Percentiles rank a stretch among this genome's conserved stretches.
Evolutionary conservation across 176 grass and related monocot genomes (phyloP).

Genomic region (Oryza coarctata): DNA sequence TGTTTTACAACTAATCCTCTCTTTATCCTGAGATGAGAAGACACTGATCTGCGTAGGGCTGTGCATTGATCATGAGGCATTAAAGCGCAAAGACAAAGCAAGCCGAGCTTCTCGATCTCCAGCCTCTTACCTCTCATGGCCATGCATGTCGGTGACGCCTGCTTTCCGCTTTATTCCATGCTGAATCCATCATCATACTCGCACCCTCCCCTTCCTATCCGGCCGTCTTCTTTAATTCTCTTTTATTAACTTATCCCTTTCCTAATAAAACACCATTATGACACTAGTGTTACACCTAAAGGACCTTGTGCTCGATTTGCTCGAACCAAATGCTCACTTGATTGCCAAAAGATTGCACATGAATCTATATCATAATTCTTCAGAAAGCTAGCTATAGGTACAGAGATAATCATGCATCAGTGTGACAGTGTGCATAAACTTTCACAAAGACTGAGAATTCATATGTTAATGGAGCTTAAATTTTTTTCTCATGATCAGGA

Average conservation of each 20-base stretch:
- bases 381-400: neutral
- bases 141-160: slow-evolving; percentile 48
- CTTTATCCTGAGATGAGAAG: slow-evolving; percentile 29
- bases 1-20: neutral
- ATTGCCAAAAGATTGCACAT: slow-evolving; percentile 5
- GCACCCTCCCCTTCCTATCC: slow-evolving; percentile 25
- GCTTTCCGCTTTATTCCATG: slow-evolving; percentile 71
- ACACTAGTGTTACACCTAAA: neutral
- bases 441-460: neutral
- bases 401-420: slow-evolving; percentile 31
- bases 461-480: neutral
- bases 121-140: slow-evolving; percentile 20
- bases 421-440: slow-evolving; percentile 8
- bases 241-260: slow-evolving; percentile 19
- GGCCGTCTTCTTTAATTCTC: slow-evolving; percentile 33
- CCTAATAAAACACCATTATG: slow-evolving; percentile 2
- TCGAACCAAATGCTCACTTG: neutral
- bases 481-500: slow-evolving; percentile 45
- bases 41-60: slow-evolving; percentile 35
- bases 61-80: slow-evolving; percentile 46
- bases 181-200: slow-evolving; percentile 54
- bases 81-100: slow-evolving; percentile 40
- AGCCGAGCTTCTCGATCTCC: neutral
- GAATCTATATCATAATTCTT: neutral
- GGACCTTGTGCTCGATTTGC: neutral